Evolutionary conservation across 805 yeast species (phyloP).

Genomic region (Hanseniaspora nectarophila): DNA sequence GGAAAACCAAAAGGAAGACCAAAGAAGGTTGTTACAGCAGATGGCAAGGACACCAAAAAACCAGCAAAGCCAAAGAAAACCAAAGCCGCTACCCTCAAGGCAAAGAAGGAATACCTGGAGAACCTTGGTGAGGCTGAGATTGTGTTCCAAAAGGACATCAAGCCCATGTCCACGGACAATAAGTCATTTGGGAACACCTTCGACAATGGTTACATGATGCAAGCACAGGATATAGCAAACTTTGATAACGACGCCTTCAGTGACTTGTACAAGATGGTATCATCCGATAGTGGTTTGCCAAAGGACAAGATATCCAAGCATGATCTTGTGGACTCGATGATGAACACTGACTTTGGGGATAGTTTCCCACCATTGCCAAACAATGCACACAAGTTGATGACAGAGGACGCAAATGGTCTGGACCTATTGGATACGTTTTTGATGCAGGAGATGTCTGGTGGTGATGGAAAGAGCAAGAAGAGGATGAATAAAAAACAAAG

Average conservation of each 20-base stretch:
- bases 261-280: neutral
- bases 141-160: neutral
- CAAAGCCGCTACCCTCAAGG: neutral
- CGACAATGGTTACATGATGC: neutral
- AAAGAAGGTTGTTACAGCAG: neutral
- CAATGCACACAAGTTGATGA: neutral
- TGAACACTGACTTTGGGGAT: constrained; percentile 4
- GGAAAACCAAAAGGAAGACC: neutral
- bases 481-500: neutral
- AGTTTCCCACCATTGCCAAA: neutral
- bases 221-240: too few species aligned
- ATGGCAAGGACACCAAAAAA: neutral
- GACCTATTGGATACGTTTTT: neutral
- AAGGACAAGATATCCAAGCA: neutral
- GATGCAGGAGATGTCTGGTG: neutral
- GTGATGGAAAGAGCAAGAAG: neutral
- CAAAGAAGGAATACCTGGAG: neutral
- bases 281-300: neutral
- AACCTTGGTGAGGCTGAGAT: neutral
- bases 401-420: neutral
- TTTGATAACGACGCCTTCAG: neutral
- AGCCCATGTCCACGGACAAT: neutral
- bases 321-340: constrained; percentile 1
- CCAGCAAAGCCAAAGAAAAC: neutral
- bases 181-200: neutral